Base-by-base conservation (phyloP, 495 filamentous ascomycete species). In the Arthonia radiata region DNA sequence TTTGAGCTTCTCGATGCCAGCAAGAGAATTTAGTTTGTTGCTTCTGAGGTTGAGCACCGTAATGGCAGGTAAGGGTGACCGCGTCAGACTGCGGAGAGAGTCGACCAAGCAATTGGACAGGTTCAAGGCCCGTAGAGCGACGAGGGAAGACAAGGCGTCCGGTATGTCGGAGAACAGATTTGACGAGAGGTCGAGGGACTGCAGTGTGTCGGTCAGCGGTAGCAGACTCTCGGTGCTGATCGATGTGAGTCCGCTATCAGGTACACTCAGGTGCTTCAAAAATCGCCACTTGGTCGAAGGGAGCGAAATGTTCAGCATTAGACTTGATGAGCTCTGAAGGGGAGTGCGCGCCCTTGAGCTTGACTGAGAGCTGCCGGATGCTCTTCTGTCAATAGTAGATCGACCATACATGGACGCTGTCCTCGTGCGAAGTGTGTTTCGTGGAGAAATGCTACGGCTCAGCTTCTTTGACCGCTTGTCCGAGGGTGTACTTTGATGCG, bases 41-140 rank as follows among this genome's bases (percentile, higher is more conserved):
- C 64, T 71, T 24, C 86, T 71, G 24, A 97, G 63, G 41, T 94
- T 94, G 35, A 97, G 59, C 13, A 79, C 79, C 3, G 73, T 83
- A 34, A 94, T 92, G 25, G 86, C 83, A 10, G 86, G 82, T 3
- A 97, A 59, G 17, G 86, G 83, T 43, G 71, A 81, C 30, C 75
- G 64, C 2, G 68, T 66, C 11, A 97, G 54, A 3, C 82, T 91
- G 37, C 89, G 80, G 31, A 97, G 53, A 17, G 80, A 89, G 29
- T 86, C 78, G 26, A 97, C 91, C 83, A 94, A 92, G 58, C 86
- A 93, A 40, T 80, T 69, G 9, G 82, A 83, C 15, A 97, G 56
- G 40, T 97, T 94, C 25, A 97, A 50, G 14, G 86, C 81, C 25
- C 78, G 64, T 13, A 97, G 59, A 13, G 74, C 68, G 17, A 75